phyloP scores from a whole-genome alignment of 2,329 filamentous ascomycete species.

The Neonectria ditissima region DNA sequence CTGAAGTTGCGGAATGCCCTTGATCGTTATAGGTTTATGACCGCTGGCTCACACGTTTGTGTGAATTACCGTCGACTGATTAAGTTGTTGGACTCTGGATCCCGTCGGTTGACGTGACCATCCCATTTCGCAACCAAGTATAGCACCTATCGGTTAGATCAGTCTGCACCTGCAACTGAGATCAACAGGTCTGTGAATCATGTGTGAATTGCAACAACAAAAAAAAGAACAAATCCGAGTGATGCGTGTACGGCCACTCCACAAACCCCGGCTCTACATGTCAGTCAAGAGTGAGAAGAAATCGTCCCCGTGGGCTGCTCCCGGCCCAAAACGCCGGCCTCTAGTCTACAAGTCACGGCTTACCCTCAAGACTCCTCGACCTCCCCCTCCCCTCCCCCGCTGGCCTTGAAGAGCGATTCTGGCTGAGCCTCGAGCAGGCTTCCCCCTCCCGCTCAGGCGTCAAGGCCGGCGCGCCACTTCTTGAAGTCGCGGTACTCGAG shows the following conservation, averaged over 20 bases:
- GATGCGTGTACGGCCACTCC: conserved; percentile 25
- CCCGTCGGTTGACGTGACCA: neutral
- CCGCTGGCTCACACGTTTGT: no score
- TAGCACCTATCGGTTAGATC: neutral
- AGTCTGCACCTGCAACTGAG: conserved; percentile 25
- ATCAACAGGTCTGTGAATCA: conserved; percentile 34
- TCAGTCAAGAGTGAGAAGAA: conserved; percentile 28
- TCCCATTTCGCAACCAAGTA: neutral
- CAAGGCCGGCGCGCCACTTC: conserved; percentile 82
- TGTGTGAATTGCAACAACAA: conserved; percentile 29
- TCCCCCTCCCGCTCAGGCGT: conserved; percentile 34
- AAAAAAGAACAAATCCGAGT: conserved; percentile 25
- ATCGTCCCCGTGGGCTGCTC: conserved; percentile 24
- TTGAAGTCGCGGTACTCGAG: conserved; percentile 80
- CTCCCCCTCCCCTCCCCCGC: neutral
- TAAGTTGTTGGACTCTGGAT: no score
- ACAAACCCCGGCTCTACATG: conserved; percentile 33
- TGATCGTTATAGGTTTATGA: no score
- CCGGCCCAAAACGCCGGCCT: conserved; percentile 41
- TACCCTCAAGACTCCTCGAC: conserved; percentile 29
- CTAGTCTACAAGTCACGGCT: conserved; percentile 45
- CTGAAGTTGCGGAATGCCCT: neutral
- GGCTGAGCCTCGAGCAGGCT: neutral
- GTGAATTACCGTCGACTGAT: neutral
- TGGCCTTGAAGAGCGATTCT: conserved; percentile 9